These are phyloP conservation scores for Polygonum aviculare DNA, from an alignment of 148 eudicot genomes.

Conservation along the genomic window DNA sequence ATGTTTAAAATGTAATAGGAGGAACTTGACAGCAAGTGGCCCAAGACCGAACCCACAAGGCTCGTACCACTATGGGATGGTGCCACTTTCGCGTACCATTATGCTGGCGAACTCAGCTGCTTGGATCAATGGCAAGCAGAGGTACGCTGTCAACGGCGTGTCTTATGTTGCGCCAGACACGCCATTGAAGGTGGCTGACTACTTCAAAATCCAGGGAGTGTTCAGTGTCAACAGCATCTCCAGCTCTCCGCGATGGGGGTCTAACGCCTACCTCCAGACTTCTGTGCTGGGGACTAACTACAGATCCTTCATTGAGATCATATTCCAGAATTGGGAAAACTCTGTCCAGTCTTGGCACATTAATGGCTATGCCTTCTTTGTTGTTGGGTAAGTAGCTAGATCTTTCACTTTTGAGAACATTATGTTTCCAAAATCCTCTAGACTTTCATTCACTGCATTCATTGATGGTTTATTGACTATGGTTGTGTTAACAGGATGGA, in stretches of 20 bases:
- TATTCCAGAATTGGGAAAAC: constrained; percentile 82
- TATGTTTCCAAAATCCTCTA: background rate
- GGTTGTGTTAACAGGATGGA: constrained; percentile 54
- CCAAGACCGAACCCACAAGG: constrained; percentile 99
- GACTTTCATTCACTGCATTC: no score
- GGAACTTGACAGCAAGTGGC: constrained; percentile 86
- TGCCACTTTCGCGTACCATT: constrained; percentile 62
- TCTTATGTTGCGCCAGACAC: constrained; percentile 63
- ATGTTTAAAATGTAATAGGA: constrained; percentile 21
- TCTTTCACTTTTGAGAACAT: background rate
- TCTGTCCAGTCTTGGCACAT: constrained; percentile 83
- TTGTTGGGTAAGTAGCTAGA: constrained; percentile 63
- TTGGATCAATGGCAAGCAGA: constrained; percentile 66
- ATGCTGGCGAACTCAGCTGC: constrained; percentile 80
- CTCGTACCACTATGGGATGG: constrained; percentile 85
- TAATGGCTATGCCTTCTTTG: constrained; percentile 90
- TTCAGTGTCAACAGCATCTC: constrained; percentile 67
- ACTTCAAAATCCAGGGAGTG: constrained; percentile 82
- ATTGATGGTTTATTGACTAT: background rate
- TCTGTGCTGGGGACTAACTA: constrained; percentile 65
- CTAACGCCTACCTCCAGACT: constrained; percentile 55
- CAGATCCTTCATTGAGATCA: constrained; percentile 65
- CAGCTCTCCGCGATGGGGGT: constrained; percentile 35
- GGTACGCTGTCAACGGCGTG: constrained; percentile 84
- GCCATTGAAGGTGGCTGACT: constrained; percentile 80